phyloP scores from a whole-genome alignment of 768 basidiomycete genomes.

The Agrocybe pediades region DNA sequence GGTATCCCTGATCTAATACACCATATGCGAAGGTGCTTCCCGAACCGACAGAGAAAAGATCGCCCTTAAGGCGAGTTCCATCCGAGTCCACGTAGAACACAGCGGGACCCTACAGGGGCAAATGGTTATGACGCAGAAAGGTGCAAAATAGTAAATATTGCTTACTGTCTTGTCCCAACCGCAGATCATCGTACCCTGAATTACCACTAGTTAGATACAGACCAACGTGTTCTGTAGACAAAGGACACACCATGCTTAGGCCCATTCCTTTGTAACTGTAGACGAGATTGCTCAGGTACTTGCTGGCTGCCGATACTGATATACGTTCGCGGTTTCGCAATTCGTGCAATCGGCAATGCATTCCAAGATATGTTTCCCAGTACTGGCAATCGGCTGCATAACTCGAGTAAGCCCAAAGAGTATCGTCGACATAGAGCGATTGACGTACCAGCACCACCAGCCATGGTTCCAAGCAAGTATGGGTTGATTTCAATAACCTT shows the following conservation, averaged over 20 bases:
- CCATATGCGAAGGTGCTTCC: constrained; percentile 99
- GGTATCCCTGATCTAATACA: constrained; percentile 94
- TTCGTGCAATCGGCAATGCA: constrained; percentile 96
- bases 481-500: constrained; percentile 99
- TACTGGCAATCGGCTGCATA: constrained; percentile 94
- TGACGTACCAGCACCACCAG: constrained; percentile 89
- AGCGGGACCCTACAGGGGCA: constrained; percentile 72
- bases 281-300: constrained; percentile 95
- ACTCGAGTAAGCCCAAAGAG: no score
- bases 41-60: constrained; percentile 98
- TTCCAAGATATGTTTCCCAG: constrained; percentile 99
- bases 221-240: background rate
- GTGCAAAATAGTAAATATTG: background rate
- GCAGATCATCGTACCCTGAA: constrained; percentile 97
- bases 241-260: constrained; percentile 84
- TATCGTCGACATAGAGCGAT: background rate
- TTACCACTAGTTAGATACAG: constrained; percentile 2
- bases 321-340: constrained; percentile 96
- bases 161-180: constrained; percentile 98
- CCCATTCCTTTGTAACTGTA: constrained; percentile 99
- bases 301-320: constrained; percentile 98
- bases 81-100: constrained; percentile 99
- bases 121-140: constrained; percentile 7
- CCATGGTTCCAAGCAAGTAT: constrained; percentile 99
- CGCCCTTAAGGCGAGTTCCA: constrained; percentile 91